phyloP scores from a whole-genome alignment of 2,329 filamentous ascomycete species.

The Fonsecaea pugnacius region DNA sequence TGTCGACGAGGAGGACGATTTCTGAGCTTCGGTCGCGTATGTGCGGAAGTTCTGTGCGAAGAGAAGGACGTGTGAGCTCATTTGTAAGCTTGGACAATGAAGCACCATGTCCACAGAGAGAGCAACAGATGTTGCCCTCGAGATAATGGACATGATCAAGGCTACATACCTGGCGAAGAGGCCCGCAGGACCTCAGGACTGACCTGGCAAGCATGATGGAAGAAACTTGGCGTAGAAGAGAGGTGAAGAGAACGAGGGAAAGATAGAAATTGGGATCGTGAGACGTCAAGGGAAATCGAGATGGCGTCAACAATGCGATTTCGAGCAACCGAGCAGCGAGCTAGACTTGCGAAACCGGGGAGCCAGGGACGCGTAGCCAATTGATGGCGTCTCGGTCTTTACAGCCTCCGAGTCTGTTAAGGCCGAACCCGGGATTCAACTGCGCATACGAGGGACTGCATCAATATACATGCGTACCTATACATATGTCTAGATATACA shows the following conservation, averaged over 20 bases:
- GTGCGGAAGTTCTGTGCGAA: constrained; percentile 62
- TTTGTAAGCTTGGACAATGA: background rate
- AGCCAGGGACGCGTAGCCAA: constrained; percentile 1
- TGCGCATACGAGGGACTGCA: background rate
- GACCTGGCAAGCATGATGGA: constrained; percentile 70
- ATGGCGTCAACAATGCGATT: constrained; percentile 27
- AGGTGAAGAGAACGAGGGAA: constrained; percentile 4
- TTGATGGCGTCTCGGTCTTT: background rate
- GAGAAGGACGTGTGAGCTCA: background rate
- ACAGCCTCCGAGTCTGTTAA: constrained; percentile 6
- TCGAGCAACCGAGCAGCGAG: background rate
- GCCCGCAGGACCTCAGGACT: constrained; percentile 66
- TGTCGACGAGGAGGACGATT: constrained; percentile 54
- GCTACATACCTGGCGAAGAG: constrained; percentile 65
- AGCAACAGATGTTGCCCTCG: background rate
- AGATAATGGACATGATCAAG: constrained; percentile 1
- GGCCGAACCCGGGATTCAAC: background rate
- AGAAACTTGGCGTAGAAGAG: background rate
- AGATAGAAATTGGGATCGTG: constrained; percentile 3
- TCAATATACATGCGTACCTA: background rate
- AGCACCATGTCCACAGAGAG: background rate
- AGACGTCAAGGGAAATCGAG: constrained; percentile 12
- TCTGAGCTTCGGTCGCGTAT: constrained; percentile 71
- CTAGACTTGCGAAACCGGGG: background rate
- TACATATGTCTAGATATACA: background rate